Evolutionary conservation across 345 rosid species (phyloP).

Genomic region (Populus euphratica): DNA sequence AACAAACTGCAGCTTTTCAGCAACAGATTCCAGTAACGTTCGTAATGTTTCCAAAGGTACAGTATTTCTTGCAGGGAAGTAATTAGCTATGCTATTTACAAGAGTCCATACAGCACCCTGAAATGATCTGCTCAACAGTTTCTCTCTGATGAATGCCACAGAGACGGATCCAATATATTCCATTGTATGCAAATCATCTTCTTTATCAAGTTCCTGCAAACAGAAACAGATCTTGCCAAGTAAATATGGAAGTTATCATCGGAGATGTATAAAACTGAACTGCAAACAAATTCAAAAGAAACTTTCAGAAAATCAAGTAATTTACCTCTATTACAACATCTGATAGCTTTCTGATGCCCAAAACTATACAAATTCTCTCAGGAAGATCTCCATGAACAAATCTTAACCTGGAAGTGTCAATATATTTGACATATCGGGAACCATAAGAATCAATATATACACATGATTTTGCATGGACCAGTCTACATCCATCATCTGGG

Average conservation of each 20-base stretch:
- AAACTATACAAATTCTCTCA: conserved; percentile 57
- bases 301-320: neutral
- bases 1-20: conserved; percentile 71
- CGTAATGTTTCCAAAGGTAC: conserved; percentile 42
- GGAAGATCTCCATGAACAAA: conserved; percentile 77
- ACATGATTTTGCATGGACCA: conserved; percentile 72
- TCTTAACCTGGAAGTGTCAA: conserved; percentile 71
- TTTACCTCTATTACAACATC: conserved; percentile 84
- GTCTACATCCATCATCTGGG: conserved; percentile 93
- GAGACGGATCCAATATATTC: conserved; percentile 61
- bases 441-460: conserved; percentile 79
- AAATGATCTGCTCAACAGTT: conserved; percentile 62
- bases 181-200: conserved; percentile 47
- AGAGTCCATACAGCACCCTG: conserved; percentile 65
- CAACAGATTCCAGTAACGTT: conserved; percentile 49
- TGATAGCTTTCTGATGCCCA: conserved; percentile 81
- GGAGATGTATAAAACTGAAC: neutral
- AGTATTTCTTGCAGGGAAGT: conserved; percentile 29
- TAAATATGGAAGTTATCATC: conserved; percentile 3
- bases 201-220: conserved; percentile 63
- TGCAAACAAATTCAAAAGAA: neutral
- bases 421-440: conserved; percentile 60
- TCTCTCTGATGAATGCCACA: conserved; percentile 43
- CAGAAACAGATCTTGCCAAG: conserved; percentile 5
- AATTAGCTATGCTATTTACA: conserved; percentile 36